Percentiles rank a stretch among this genome's conserved stretches.
phyloP scores from a whole-genome alignment of 176 grass and related monocot genomes.

The Poa pratensis region DNA sequence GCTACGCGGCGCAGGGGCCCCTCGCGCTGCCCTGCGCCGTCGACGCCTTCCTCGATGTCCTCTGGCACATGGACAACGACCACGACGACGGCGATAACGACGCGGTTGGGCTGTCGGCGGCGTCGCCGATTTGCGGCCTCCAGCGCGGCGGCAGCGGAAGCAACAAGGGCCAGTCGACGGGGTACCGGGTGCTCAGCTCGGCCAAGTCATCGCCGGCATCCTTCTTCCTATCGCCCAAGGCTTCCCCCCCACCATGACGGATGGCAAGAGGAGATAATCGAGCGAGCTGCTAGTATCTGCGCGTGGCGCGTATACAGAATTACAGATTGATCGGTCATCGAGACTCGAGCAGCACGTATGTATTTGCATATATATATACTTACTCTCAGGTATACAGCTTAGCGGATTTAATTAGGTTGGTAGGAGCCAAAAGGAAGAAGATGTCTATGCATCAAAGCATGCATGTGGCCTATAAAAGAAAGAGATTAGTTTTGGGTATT shows the following conservation, averaged over 20 bases:
- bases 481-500: neutral
- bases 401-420: neutral
- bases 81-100: neutral
- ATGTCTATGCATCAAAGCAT: neutral
- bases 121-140: slow-evolving; percentile 10
- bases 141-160: neutral
- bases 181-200: slow-evolving; percentile 21
- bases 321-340: neutral
- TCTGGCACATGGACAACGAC: slow-evolving; percentile 62
- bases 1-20: slow-evolving; percentile 64
- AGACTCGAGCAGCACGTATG: neutral
- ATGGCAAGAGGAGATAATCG: neutral
- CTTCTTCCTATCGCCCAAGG: neutral
- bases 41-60: slow-evolving; percentile 63
- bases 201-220: slow-evolving; percentile 3
- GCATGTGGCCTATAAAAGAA: neutral
- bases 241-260: neutral
- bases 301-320: neutral
- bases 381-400: neutral
- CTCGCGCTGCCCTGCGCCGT: slow-evolving; percentile 74
- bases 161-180: neutral
- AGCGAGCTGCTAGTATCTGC: neutral
- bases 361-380: neutral
- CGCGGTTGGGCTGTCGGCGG: neutral
- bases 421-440: neutral